phyloP scores from a whole-genome alignment of 2,329 filamentous ascomycete species.

The Tolypocladium endophyticum region DNA sequence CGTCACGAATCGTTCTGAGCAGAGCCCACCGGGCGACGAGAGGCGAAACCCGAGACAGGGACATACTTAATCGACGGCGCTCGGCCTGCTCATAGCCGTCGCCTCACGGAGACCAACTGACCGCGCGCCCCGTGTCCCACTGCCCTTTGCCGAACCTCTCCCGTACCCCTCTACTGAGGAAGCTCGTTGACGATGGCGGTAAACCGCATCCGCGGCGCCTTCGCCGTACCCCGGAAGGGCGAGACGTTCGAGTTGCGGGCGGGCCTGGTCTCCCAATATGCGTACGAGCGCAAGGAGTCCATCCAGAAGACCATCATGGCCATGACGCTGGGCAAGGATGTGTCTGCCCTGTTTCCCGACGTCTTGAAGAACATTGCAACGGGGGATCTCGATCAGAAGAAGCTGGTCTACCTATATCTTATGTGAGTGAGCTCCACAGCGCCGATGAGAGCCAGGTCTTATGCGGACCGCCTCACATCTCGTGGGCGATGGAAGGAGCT shows the following conservation, averaged over 20 bases:
- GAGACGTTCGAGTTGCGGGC: constrained; percentile 97
- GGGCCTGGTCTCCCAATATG: constrained; percentile 95
- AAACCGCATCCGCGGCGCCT: constrained; percentile 89
- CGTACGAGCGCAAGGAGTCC: constrained; percentile 95
- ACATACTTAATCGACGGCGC: not conserved
- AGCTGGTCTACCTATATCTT: constrained; percentile 94
- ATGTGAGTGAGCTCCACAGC: constrained; percentile 54
- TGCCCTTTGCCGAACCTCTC: constrained; percentile 3
- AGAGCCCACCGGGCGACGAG: not conserved
- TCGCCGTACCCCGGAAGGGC: constrained; percentile 86
- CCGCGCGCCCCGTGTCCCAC: not conserved
- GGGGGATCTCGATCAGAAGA: constrained; percentile 91
- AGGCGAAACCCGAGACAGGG: not conserved
- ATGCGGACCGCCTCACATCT: not conserved
- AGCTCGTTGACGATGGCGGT: constrained; percentile 62
- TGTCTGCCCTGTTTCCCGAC: constrained; percentile 92
- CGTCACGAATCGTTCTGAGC: not conserved
- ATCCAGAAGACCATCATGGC: constrained; percentile 99
- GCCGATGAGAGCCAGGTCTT: not conserved
- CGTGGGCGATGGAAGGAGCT: no score
- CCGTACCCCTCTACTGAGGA: constrained; percentile 6
- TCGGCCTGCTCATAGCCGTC: not conserved
- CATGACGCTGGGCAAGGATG: constrained; percentile 98
- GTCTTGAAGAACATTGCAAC: constrained; percentile 99
- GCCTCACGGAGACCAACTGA: not conserved